These are phyloP conservation scores for Stramenopiles sp. DNA, from an alignment of 352 stramenopile species.

Conservation along the genomic window DNA sequence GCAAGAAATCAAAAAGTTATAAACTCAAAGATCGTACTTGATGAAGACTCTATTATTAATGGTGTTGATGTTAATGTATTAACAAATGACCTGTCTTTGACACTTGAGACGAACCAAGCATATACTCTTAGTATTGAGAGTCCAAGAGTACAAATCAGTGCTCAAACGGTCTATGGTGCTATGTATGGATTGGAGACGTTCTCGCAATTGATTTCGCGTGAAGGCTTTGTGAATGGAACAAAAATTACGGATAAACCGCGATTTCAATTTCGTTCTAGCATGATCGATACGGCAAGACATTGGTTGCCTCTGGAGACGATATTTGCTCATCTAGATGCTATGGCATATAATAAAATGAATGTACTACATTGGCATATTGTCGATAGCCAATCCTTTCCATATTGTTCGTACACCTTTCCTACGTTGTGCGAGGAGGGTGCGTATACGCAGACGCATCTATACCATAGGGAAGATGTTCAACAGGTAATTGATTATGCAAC, in stretches of 20 bases:
- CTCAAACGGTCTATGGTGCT: neutral
- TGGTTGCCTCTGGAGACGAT: slow-evolving; percentile 14
- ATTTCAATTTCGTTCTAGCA: slow-evolving; percentile 12
- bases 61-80: too few relatives aligned
- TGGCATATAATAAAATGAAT: slow-evolving; percentile 22
- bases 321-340: slow-evolving; percentile 18
- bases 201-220: neutral
- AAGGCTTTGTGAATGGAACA: neutral
- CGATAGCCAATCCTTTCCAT: slow-evolving; percentile 17
- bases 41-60: too few relatives aligned
- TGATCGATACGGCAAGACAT: slow-evolving; percentile 18
- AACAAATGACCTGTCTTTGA: too few relatives aligned
- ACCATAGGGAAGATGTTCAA: slow-evolving; percentile 27
- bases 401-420: slow-evolving; percentile 11
- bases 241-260: slow-evolving; percentile 11
- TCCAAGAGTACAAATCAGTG: too few relatives aligned
- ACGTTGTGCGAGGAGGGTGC: neutral
- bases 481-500: slow-evolving; percentile 30
- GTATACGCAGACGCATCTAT: slow-evolving; percentile 11
- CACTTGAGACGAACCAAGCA: too few relatives aligned
- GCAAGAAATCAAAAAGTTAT: too few relatives aligned
- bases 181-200: neutral
- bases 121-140: too few relatives aligned
- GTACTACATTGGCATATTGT: slow-evolving; percentile 21
- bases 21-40: too few relatives aligned